Percentiles rank a stretch among this genome's conserved stretches.
Conservation (phyloP, 106 monocot species). For the Hemerocallis citrina region DNA sequence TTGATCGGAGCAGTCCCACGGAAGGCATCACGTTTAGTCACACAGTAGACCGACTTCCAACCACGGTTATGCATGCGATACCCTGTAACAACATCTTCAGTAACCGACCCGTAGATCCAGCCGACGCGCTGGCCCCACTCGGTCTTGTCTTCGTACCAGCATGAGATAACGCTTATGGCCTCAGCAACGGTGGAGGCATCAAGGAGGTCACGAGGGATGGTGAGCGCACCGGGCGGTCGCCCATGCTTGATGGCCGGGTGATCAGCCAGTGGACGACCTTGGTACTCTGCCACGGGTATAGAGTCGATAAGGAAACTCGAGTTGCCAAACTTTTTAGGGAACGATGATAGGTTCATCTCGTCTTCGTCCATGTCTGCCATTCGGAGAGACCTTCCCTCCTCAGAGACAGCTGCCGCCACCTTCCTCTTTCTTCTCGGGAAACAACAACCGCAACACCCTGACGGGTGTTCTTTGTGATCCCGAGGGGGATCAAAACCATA, state of each 20-base stretch:
- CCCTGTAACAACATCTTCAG: constrained; percentile 71
- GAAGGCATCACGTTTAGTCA: constrained; percentile 55
- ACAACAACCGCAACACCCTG: constrained; percentile 51
- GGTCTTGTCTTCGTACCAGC: constrained; percentile 98
- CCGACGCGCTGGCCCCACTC: constrained; percentile 86
- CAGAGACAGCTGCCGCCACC: constrained; percentile 36
- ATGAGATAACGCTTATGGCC: constrained; percentile 82
- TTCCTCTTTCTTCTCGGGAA: constrained; percentile 27
- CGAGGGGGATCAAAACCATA: constrained; percentile 68
- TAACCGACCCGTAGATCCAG: constrained; percentile 93
- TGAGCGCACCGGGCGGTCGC: constrained; percentile 59
- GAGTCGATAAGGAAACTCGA: constrained; percentile 72
- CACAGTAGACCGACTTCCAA: constrained; percentile 84
- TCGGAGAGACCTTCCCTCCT: constrained; percentile 49
- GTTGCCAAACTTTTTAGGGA: constrained; percentile 74
- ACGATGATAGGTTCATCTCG: constrained; percentile 41
- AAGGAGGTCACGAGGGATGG: constrained; percentile 48
- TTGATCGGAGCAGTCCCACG: constrained; percentile 68
- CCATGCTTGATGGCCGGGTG: constrained; percentile 80
- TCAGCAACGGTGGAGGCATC: constrained; percentile 82
- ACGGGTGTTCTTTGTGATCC: constrained; percentile 25
- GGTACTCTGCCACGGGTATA: constrained; percentile 67
- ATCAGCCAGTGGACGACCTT: constrained; percentile 75
- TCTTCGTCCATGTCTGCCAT: constrained; percentile 69
- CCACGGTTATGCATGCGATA: constrained; percentile 95